Percentiles rank a stretch among this genome's conserved stretches.
These are phyloP conservation scores for Mortierella alpina DNA, from an alignment of 192 early-diverging fungal species.

Conservation along the genomic window DNA sequence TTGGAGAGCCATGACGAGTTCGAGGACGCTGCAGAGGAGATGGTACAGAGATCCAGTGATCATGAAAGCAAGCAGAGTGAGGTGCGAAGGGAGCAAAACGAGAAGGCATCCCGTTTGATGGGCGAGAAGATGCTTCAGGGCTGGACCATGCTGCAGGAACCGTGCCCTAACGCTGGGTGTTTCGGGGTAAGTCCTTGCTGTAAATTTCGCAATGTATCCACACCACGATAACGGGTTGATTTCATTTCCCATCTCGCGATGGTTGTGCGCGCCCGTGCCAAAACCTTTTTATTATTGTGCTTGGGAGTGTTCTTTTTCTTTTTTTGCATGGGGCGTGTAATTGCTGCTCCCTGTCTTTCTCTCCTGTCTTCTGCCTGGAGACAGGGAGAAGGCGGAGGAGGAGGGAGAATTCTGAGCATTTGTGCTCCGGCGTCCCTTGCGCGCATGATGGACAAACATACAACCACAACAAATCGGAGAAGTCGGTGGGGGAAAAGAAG, in stretches of 20 bases:
- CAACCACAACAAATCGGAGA: too few relatives aligned
- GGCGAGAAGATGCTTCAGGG: slow-evolving; percentile 44
- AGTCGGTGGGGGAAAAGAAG: too few relatives aligned
- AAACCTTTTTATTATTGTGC: background rate
- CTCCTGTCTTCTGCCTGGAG: background rate
- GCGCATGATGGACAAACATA: background rate
- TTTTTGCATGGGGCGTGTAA: slow-evolving; percentile 22
- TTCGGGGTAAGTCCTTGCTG: slow-evolving; percentile 25
- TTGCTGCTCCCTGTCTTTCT: background rate
- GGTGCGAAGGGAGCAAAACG: slow-evolving; percentile 8
- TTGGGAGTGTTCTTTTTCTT: slow-evolving; percentile 10
- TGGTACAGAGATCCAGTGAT: background rate
- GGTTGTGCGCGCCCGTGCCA: background rate
- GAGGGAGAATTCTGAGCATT: background rate
- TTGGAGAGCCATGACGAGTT: slow-evolving; percentile 45
- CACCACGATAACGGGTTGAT: background rate
- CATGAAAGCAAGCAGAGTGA: slow-evolving; percentile 7
- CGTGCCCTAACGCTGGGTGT: slow-evolving; percentile 38
- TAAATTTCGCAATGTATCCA: background rate
- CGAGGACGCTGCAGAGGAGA: slow-evolving; percentile 30
- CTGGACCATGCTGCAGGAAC: slow-evolving; percentile 44
- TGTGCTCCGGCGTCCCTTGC: background rate
- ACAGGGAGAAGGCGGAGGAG: background rate
- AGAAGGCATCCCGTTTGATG: slow-evolving; percentile 23
- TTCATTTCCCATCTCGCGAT: background rate